phyloP scores from a whole-genome alignment of 306 rosid genomes.

The Mucuna pruriens region DNA sequence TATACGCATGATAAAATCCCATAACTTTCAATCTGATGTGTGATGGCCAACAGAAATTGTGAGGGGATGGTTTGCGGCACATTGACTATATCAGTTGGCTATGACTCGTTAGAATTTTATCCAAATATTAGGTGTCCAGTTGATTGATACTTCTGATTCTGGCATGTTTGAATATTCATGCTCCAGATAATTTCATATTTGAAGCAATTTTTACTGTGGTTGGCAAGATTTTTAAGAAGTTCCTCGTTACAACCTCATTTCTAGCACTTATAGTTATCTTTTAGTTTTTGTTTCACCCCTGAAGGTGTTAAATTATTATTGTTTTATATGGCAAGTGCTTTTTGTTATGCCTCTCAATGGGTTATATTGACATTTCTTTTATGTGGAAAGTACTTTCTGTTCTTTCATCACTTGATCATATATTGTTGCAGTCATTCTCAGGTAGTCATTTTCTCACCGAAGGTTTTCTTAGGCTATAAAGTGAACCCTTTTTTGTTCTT shows the following conservation, averaged over 20 bases:
- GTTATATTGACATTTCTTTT: neutral
- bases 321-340: constrained; percentile 1
- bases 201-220: constrained; percentile 8
- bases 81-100: constrained; percentile 48
- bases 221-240: constrained; percentile 10
- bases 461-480: neutral
- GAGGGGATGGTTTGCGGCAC: constrained; percentile 58
- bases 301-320: neutral
- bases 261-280: neutral
- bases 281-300: neutral
- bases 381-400: neutral
- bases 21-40: constrained; percentile 49
- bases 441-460: neutral
- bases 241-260: constrained; percentile 8
- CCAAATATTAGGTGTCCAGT: constrained; percentile 45
- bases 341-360: neutral
- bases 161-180: constrained; percentile 37
- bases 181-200: constrained; percentile 18
- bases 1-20: constrained; percentile 50
- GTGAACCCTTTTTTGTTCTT: neutral
- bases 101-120: constrained; percentile 36
- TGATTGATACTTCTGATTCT: constrained; percentile 41
- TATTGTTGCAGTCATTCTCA: neutral
- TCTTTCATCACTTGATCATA: neutral
- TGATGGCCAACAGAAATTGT: constrained; percentile 57